These are phyloP conservation scores for Lentinula detonsa DNA, from an alignment of 768 basidiomycete species.

Conservation along the genomic window DNA sequence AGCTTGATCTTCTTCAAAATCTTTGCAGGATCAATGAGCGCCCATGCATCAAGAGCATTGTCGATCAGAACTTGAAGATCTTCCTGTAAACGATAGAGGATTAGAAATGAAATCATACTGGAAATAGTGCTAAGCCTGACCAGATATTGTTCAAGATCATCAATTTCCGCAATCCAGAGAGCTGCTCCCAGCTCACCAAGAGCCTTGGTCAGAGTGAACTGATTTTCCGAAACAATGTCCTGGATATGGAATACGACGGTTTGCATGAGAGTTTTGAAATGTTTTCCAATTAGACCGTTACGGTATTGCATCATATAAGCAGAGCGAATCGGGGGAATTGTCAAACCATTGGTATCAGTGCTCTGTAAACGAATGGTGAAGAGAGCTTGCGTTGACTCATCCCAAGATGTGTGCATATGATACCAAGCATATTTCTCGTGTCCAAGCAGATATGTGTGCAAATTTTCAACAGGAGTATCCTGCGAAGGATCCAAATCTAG, in stretches of 20 bases:
- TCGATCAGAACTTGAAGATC: slow-evolving; percentile 14
- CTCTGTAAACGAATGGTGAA: slow-evolving; percentile 25
- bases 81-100: too few relatives aligned
- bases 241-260: slow-evolving; percentile 29
- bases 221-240: slow-evolving; percentile 17
- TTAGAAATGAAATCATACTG: too few relatives aligned
- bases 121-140: slow-evolving; percentile 5
- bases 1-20: slow-evolving; percentile 25
- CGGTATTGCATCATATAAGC: slow-evolving; percentile 8
- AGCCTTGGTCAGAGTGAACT: slow-evolving; percentile 20
- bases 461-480: neutral
- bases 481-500: slow-evolving; percentile 8
- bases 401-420: slow-evolving; percentile 24
- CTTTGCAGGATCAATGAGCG: slow-evolving; percentile 16
- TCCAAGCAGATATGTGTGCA: slow-evolving; percentile 39
- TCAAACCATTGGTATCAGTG: slow-evolving; percentile 22
- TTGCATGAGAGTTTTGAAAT: slow-evolving; percentile 34
- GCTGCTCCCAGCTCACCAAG: slow-evolving; percentile 28
- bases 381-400: slow-evolving; percentile 14
- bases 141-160: slow-evolving; percentile 27
- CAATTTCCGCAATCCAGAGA: slow-evolving; percentile 37
- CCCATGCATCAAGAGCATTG: slow-evolving; percentile 17
- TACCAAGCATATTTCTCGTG: slow-evolving; percentile 37
- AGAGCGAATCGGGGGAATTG: slow-evolving; percentile 27
- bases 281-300: slow-evolving; percentile 39